Evolutionary conservation across 2,329 filamentous ascomycete species (phyloP).

Genomic region (Clonostachys solani): DNA sequence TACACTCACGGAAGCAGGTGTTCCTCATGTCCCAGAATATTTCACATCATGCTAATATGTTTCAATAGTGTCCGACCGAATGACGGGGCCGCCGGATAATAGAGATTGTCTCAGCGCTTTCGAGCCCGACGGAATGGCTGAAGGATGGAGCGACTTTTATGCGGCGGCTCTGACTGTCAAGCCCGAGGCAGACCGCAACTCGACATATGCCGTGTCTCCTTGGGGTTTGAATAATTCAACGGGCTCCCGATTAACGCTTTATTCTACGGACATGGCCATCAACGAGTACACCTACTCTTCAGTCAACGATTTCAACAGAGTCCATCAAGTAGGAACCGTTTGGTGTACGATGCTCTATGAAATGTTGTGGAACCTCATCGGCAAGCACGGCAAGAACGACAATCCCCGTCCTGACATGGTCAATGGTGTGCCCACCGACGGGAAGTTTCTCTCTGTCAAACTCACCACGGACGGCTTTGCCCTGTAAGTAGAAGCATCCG

Average conservation of each 20-base stretch:
- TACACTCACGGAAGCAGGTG: conserved; percentile 34
- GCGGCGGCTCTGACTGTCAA: conserved; percentile 42
- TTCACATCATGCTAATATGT: no score
- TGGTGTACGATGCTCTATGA: conserved; percentile 49
- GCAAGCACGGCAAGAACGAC: conserved; percentile 41
- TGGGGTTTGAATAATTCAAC: conserved; percentile 33
- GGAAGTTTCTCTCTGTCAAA: conserved; percentile 40
- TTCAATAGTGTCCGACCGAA: conserved; percentile 35
- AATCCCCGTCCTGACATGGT: conserved; percentile 26
- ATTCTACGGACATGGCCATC: conserved; percentile 31
- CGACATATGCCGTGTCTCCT: conserved; percentile 35
- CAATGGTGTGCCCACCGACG: conserved; percentile 37
- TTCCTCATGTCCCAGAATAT: conserved; percentile 16
- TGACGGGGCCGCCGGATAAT: conserved; percentile 46
- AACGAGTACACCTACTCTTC: conserved; percentile 34
- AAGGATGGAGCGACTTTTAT: conserved; percentile 46
- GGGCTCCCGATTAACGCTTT: conserved; percentile 43
- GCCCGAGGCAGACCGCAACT: conserved; percentile 30
- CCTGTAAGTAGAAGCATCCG: background rate
- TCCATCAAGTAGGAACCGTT: conserved; percentile 35
- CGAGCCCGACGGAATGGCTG: conserved; percentile 44
- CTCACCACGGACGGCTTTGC: background rate
- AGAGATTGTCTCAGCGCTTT: conserved; percentile 32
- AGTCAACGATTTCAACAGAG: conserved; percentile 21
- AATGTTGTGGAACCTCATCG: conserved; percentile 46